phyloP scores from a whole-genome alignment of 2,329 filamentous ascomycete genomes.

The Stachybotrys elegans region DNA sequence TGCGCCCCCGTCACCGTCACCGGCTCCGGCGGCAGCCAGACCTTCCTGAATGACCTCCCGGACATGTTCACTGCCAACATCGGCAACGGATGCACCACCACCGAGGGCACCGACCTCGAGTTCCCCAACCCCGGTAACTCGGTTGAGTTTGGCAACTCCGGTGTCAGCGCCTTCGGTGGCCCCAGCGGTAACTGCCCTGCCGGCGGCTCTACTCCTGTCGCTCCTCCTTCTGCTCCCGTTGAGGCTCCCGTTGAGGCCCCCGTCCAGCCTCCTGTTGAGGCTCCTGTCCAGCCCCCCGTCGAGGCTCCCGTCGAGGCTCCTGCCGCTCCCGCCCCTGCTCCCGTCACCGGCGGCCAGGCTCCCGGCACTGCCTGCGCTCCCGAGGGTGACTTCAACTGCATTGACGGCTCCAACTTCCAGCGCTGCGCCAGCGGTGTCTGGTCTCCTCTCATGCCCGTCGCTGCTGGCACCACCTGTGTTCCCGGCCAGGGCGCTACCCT shows the following conservation, averaged over 20 bases:
- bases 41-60: conserved; percentile 60
- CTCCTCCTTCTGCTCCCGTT: conserved; percentile 9
- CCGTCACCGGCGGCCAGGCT: conserved; percentile 21
- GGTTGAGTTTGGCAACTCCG: conserved; percentile 42
- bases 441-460: conserved; percentile 36
- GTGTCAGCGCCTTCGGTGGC: conserved; percentile 26
- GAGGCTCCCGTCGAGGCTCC: conserved; percentile 16
- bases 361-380: conserved; percentile 39
- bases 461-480: conserved; percentile 40
- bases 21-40: conserved; percentile 40
- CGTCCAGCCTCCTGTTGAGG: conserved; percentile 9
- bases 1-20: conserved; percentile 72
- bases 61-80: conserved; percentile 67
- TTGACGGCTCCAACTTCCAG: conserved; percentile 45
- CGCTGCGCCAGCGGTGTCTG: conserved; percentile 49
- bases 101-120: conserved; percentile 43
- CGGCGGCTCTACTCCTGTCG: conserved; percentile 10
- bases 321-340: conserved; percentile 9
- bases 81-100: conserved; percentile 47
- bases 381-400: conserved; percentile 51
- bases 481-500: neutral
- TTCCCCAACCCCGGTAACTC: conserved; percentile 59
- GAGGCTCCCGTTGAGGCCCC: conserved; percentile 16
- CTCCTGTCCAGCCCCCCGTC: conserved; percentile 5
- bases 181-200: conserved; percentile 20